phyloP scores from a whole-genome alignment of 805 yeast genomes.

The Yarrowia yakushimensis region DNA sequence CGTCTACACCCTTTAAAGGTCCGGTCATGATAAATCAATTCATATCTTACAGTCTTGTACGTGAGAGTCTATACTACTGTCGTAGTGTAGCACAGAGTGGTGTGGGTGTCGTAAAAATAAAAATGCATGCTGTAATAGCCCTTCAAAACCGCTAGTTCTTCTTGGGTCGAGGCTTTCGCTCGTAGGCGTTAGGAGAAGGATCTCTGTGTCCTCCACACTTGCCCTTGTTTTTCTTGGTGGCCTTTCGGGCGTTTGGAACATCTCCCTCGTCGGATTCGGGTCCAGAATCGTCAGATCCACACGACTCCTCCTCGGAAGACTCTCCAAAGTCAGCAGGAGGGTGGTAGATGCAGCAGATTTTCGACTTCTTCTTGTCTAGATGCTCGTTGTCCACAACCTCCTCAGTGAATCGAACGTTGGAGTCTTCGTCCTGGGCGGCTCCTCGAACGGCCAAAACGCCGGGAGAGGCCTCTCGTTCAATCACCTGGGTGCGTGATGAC shows the following conservation, averaged over 20 bases:
- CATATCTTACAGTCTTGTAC: too few relatives aligned
- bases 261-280: constrained; percentile 35
- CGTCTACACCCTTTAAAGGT: too few relatives aligned
- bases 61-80: too few relatives aligned
- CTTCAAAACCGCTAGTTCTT: background rate
- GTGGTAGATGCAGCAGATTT: constrained; percentile 70
- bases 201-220: constrained; percentile 36
- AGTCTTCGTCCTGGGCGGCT: constrained; percentile 13
- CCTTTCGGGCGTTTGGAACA: constrained; percentile 26
- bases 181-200: constrained; percentile 79
- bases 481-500: constrained; percentile 5
- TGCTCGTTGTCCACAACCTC: constrained; percentile 88
- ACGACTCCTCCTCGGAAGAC: constrained; percentile 36
- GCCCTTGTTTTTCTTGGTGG: constrained; percentile 27
- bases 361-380: constrained; percentile 83
- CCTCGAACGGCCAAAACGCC: background rate
- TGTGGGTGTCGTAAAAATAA: background rate
- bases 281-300: constrained; percentile 37
- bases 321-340: constrained; percentile 42
- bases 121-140: background rate
- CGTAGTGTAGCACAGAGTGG: too few relatives aligned
- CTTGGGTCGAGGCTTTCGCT: constrained; percentile 59
- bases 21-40: too few relatives aligned
- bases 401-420: constrained; percentile 70
- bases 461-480: constrained; percentile 3